Evolutionary conservation across 192 early-diverging fungal species (phyloP), one percentile per base, ranked within the genome.

Genomic region (Podila clonocystis): DNA sequence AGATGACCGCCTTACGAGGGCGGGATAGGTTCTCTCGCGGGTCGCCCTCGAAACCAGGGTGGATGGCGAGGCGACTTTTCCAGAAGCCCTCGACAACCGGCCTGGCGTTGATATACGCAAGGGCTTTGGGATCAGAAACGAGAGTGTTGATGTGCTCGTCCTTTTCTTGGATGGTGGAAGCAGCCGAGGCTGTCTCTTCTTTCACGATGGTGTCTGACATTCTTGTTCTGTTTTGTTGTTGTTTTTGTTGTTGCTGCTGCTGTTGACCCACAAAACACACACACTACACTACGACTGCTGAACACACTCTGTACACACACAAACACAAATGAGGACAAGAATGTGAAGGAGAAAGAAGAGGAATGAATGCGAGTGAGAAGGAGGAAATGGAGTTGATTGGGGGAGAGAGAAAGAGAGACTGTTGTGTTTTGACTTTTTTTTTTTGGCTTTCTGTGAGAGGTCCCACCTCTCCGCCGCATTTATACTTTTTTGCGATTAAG

Each of bases 1-100:
- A 45, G 67, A 80, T 80, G 33, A 80, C 30, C n/a, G 57, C 71
- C 48, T 80, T 80, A 5, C 62, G 62, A 52, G 58, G 26, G 2
- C 66, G 57, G 8, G 77, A 80, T 24, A 80, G 58, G 5, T 58
- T 65, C 8, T 34, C 48, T 2, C 71, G 77, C 22, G 77, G 77
- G 26, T 80, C 77, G 4, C 77, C 77, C 12, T 69, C 24, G 22
- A 80, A 62, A 4, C 38, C 30, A 8, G 77, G 77, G 48, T 55
- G 24, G 57, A 80, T 65, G 19, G 33, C 19, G 4, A 80, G 38
- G 12, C 63, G 50, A 15, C 67, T 58, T 48, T 73, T 68, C 77
- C 77, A 80, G 36, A 58, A 73, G 13, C 77, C 77, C 61, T 63
- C 20, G 31, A 61, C 59, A 4, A 30, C 26, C 2, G 59, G 59